These are phyloP conservation scores for Spizellomyces sp. DNA, from an alignment of 192 early-diverging fungal genomes.

Conservation along the genomic window DNA sequence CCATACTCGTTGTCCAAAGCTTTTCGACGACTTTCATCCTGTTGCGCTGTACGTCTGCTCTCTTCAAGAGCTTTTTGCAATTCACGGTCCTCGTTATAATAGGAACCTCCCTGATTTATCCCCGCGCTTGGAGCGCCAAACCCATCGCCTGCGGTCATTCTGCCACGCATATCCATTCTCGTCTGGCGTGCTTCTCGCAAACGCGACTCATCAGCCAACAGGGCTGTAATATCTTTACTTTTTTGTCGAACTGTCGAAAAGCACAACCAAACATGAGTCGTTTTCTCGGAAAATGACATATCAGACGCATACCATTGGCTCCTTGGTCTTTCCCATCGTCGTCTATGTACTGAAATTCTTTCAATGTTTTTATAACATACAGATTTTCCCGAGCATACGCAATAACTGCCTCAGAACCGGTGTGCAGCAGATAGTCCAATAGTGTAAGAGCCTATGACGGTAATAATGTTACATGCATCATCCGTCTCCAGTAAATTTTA, in stretches of 20 bases:
- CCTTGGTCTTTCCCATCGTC: conserved; percentile 92
- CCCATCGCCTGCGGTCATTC: conserved; percentile 47
- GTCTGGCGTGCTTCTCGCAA: conserved; percentile 76
- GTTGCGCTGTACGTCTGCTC: conserved; percentile 67
- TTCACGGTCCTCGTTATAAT: conserved; percentile 77
- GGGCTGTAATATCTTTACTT: conserved; percentile 83
- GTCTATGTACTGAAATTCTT: conserved; percentile 96
- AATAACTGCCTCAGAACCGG: conserved; percentile 86
- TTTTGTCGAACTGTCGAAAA: conserved; percentile 79
- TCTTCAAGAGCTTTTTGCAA: conserved; percentile 82
- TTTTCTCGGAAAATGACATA: neutral
- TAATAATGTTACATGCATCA: conserved; percentile 1
- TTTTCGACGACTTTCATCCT: conserved; percentile 53
- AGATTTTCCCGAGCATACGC: conserved; percentile 86
- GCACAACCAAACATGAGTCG: neutral
- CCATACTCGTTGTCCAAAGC: conserved; percentile 23
- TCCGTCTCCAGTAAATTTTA: neutral
- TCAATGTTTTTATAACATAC: conserved; percentile 92
- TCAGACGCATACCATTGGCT: conserved; percentile 65
- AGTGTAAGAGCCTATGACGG: conserved; percentile 73
- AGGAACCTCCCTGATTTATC: conserved; percentile 30
- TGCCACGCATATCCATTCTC: conserved; percentile 63
- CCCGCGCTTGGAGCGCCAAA: conserved; percentile 30
- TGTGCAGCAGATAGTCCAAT: conserved; percentile 81
- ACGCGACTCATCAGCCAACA: conserved; percentile 77